Evolutionary conservation across 2,329 filamentous ascomycete species (phyloP).

Genomic region (Phialophora macrospora): DNA sequence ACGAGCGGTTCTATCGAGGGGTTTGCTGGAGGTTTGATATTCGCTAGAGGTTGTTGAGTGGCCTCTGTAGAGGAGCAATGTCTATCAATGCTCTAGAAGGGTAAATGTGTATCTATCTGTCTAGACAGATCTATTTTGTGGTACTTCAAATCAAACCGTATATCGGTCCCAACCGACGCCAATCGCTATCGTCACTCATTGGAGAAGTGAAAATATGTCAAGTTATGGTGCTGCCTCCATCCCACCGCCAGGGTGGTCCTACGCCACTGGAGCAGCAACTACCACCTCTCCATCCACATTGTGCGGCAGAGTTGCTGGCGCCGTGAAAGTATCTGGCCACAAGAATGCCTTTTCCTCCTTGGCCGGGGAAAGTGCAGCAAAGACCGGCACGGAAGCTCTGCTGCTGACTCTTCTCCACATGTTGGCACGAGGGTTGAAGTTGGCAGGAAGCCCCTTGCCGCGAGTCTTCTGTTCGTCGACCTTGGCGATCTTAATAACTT

Average conservation of each 20-base stretch:
- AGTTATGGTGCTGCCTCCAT: neutral
- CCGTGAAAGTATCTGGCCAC: constrained; percentile 65
- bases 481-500: constrained; percentile 62
- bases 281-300: constrained; percentile 18
- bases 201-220: neutral
- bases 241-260: neutral
- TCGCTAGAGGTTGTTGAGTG: neutral
- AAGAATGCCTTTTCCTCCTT: constrained; percentile 67
- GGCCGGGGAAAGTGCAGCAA: constrained; percentile 58
- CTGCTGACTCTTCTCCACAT: constrained; percentile 69
- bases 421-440: constrained; percentile 71
- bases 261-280: constrained; percentile 32
- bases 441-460: constrained; percentile 62
- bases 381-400: constrained; percentile 58
- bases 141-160: neutral
- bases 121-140: constrained; percentile 14
- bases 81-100: neutral
- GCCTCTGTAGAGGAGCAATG: neutral
- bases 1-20: neutral
- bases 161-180: constrained; percentile 13
- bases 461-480: constrained; percentile 66
- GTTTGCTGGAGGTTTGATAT: neutral
- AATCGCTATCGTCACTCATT: constrained; percentile 17
- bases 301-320: constrained; percentile 45
- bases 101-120: constrained; percentile 10